Conservation (phyloP, 345 rosid species). For the Corchorus capsularis region DNA sequence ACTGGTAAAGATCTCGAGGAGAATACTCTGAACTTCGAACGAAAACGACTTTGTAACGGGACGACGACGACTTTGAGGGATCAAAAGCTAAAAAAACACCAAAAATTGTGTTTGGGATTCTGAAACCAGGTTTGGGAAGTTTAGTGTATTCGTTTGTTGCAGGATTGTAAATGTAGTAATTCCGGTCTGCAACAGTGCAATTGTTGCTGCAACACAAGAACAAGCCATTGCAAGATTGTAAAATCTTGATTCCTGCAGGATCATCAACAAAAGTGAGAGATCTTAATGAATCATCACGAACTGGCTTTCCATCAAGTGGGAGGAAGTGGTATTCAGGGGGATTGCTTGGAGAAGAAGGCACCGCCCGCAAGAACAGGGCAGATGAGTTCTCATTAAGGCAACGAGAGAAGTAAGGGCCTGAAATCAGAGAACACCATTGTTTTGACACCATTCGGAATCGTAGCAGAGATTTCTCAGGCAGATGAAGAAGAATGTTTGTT, state of each 20-base stretch:
- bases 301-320: constrained; percentile 16
- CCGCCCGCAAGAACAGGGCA: constrained; percentile 21
- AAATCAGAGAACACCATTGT: constrained; percentile 35
- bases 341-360: not conserved
- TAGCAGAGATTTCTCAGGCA: constrained; percentile 34
- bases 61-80: constrained; percentile 42
- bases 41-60: constrained; percentile 41
- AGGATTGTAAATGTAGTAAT: constrained; percentile 43
- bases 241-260: constrained; percentile 29
- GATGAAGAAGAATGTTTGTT: constrained; percentile 30
- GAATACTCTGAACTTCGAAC: not conserved
- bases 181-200: not conserved
- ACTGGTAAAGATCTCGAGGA: constrained; percentile 13
- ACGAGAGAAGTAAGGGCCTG: constrained; percentile 29
- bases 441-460: constrained; percentile 40
- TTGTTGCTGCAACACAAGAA: constrained; percentile 40
- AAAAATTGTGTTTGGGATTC: not conserved
- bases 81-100: constrained; percentile 44
- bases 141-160: constrained; percentile 35
- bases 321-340: constrained; percentile 21
- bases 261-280: constrained; percentile 32
- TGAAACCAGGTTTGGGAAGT: constrained; percentile 26
- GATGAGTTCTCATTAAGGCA: not conserved
- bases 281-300: constrained; percentile 15
- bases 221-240: constrained; percentile 56